Conservation (phyloP, 176 grass and related monocot species). For the Carex cristatella region DNA sequence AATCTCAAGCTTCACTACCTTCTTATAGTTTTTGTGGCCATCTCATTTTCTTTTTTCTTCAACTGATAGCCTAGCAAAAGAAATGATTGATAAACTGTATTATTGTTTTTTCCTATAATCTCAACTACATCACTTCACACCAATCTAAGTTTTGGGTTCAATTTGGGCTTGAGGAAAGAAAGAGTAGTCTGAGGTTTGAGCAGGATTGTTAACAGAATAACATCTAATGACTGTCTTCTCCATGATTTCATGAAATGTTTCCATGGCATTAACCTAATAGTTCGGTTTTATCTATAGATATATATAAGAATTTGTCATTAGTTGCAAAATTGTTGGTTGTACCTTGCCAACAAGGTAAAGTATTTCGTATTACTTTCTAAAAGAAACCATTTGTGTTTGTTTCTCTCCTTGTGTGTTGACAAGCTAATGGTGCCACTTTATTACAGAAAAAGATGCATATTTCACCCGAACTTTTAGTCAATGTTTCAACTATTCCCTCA, state of each 20-base stretch:
- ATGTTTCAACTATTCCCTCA: slow-evolving; percentile 56
- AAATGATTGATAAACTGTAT: background rate
- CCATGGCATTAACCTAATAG: background rate
- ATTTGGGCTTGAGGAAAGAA: background rate
- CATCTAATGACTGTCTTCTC: background rate
- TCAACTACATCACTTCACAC: background rate
- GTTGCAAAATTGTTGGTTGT: background rate
- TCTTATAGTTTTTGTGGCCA: background rate
- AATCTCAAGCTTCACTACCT: background rate
- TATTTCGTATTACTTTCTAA: background rate
- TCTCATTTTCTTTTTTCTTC: background rate
- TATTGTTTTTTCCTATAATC: background rate
- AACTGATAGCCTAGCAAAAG: too few relatives aligned
- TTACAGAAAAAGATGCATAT: slow-evolving; percentile 64
- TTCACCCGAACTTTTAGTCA: slow-evolving; percentile 71
- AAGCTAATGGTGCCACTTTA: background rate
- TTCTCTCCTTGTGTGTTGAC: slow-evolving; percentile 12
- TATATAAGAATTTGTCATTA: background rate
- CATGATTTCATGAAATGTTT: background rate
- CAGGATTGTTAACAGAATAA: background rate
- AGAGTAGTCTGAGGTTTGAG: background rate
- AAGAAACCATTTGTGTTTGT: background rate
- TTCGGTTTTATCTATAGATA: background rate
- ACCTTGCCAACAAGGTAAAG: background rate
- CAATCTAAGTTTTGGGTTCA: background rate